phyloP scores from a whole-genome alignment of 768 basidiomycete genomes.

The Boletus pseudo-olivaceus region DNA sequence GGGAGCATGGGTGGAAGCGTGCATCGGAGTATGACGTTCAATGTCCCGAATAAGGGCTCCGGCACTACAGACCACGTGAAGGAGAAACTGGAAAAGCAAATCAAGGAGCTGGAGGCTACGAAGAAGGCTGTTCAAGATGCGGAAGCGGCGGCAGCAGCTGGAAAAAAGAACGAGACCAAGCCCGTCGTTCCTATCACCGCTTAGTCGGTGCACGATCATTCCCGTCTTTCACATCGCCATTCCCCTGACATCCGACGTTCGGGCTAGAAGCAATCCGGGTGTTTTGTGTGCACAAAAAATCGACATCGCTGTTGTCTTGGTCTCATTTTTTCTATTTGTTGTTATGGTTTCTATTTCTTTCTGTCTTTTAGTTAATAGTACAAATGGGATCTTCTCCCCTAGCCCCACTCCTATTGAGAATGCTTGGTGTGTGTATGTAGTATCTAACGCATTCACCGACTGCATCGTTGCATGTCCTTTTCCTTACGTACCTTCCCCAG shows the following conservation, averaged over 20 bases:
- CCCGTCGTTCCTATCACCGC: constrained; percentile 43
- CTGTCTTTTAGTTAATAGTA: constrained; percentile 6
- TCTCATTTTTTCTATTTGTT: constrained; percentile 11
- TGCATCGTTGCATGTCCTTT: constrained; percentile 7
- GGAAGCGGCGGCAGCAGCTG: constrained; percentile 53
- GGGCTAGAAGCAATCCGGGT: constrained; percentile 13
- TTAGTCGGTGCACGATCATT: constrained; percentile 6
- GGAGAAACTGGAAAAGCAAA: constrained; percentile 47
- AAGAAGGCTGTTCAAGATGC: constrained; percentile 67
- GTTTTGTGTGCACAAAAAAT: constrained; percentile 17
- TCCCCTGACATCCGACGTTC: background rate
- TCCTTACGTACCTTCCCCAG: constrained; percentile 10
- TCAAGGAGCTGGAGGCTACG: constrained; percentile 66
- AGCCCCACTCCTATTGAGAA: constrained; percentile 10
- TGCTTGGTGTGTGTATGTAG: constrained; percentile 21
- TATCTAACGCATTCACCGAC: constrained; percentile 12
- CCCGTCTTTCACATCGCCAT: background rate
- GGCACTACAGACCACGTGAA: constrained; percentile 36
- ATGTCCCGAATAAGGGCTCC: constrained; percentile 33
- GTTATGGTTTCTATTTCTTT: constrained; percentile 16
- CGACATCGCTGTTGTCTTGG: constrained; percentile 11
- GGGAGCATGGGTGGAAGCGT: constrained; percentile 68
- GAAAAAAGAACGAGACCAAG: constrained; percentile 56
- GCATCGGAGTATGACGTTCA: constrained; percentile 71
- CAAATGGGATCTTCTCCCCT: constrained; percentile 6